Evolutionary conservation across 805 yeast genomes (phyloP).

Genomic region (Lipomyces starkeyi): DNA sequence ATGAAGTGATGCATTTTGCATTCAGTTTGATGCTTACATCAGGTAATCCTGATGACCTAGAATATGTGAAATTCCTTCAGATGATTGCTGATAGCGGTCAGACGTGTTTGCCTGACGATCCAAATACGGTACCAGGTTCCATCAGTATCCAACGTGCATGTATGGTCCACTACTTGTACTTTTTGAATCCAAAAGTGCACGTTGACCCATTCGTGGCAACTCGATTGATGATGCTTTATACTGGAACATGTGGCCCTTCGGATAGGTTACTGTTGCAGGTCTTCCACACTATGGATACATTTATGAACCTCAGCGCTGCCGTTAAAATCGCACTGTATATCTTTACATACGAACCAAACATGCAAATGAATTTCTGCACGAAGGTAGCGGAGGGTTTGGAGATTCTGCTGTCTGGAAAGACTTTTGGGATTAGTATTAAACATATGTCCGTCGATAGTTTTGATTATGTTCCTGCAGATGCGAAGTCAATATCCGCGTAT

Average conservation of each 20-base stretch:
- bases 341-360: constrained; percentile 8
- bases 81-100: constrained; percentile 61
- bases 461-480: constrained; percentile 47
- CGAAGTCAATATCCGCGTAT: background rate
- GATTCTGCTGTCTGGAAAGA: constrained; percentile 11
- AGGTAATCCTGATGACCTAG: constrained; percentile 42
- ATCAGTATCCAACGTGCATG: constrained; percentile 51
- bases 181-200: constrained; percentile 53
- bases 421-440: constrained; percentile 22
- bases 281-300: constrained; percentile 62
- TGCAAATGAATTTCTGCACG: background rate
- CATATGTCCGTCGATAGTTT: constrained; percentile 67
- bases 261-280: constrained; percentile 68
- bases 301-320: constrained; percentile 40
- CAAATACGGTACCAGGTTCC: background rate
- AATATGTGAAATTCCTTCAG: constrained; percentile 62
- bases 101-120: constrained; percentile 36
- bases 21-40: constrained; percentile 28
- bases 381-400: background rate
- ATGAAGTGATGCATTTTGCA: constrained; percentile 55
- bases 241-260: constrained; percentile 65
- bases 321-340: constrained; percentile 11
- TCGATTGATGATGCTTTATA: constrained; percentile 58
- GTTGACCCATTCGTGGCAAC: constrained; percentile 57
- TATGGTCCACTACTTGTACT: constrained; percentile 57